These are phyloP conservation scores for Turritis glabra DNA, from an alignment of 345 rosid genomes.

Conservation along the genomic window DNA sequence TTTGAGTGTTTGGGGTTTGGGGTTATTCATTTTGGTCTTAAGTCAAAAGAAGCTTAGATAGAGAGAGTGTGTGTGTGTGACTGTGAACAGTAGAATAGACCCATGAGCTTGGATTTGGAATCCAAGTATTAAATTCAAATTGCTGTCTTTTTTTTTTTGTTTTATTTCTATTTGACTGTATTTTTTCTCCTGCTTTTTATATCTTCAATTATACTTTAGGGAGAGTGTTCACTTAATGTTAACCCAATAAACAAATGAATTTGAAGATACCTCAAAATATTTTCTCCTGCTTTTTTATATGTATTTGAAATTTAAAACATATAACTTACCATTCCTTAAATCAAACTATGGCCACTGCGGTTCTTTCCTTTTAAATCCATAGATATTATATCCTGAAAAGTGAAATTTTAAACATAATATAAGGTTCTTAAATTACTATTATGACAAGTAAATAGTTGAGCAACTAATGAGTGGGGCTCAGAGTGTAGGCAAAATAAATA, in stretches of 20 bases:
- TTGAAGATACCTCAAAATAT: background rate
- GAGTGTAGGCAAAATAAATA: constrained; percentile 18
- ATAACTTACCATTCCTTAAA: no score
- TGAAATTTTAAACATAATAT: background rate
- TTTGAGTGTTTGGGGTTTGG: constrained; percentile 27
- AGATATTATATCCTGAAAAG: background rate
- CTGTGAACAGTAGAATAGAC: constrained; percentile 30
- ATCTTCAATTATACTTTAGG: background rate
- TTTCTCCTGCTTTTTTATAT: no score
- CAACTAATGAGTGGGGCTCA: background rate
- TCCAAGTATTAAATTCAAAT: constrained; percentile 30
- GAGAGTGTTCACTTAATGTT: constrained; percentile 1
- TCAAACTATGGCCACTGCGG: no score
- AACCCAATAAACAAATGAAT: no score
- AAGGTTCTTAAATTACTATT: background rate
- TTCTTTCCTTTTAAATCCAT: no score
- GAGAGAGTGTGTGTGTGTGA: constrained; percentile 8
- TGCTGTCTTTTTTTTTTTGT: constrained; percentile 2
- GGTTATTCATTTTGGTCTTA: constrained; percentile 34
- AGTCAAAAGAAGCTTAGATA: constrained; percentile 33
- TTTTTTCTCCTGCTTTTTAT: background rate
- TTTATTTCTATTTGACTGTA: background rate
- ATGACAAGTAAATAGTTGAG: background rate
- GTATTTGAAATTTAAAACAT: no score
- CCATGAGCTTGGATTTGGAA: constrained; percentile 20